These are phyloP conservation scores for Evansstolkia leycettana DNA, from an alignment of 495 filamentous ascomycete genomes.

Conservation along the genomic window DNA sequence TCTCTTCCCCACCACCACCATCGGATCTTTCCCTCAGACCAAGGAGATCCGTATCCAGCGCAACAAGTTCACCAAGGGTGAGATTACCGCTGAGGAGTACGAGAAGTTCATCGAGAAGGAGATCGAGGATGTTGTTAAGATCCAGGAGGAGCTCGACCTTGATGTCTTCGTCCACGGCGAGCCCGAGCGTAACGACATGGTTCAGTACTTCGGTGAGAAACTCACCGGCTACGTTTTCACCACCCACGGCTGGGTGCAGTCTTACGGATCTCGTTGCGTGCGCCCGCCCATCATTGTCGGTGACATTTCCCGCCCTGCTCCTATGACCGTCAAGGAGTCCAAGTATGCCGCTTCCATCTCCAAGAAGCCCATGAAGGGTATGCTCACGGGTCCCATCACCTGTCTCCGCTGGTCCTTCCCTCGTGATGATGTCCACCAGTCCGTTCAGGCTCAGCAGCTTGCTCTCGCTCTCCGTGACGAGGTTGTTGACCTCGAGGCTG, in stretches of 20 bases:
- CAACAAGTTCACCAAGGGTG: conserved; percentile 96
- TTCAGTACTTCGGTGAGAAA: conserved; percentile 98
- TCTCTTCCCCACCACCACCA: conserved; percentile 96
- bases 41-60: conserved; percentile 92
- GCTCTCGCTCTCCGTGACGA: conserved; percentile 96
- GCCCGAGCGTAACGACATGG: conserved; percentile 99
- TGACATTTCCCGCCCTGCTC: conserved; percentile 87
- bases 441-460: conserved; percentile 95
- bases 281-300: conserved; percentile 96
- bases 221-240: conserved; percentile 97
- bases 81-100: conserved; percentile 84
- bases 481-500: conserved; percentile 92
- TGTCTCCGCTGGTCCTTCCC: conserved; percentile 99
- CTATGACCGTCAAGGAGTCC: conserved; percentile 99
- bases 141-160: conserved; percentile 94
- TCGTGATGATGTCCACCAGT: conserved; percentile 98
- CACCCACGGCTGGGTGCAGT: conserved; percentile 97
- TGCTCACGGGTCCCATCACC: conserved; percentile 98
- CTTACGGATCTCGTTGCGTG: conserved; percentile 95
- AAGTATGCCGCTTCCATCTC: conserved; percentile 94
- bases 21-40: conserved; percentile 98
- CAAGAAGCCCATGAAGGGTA: conserved; percentile 99
- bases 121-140: conserved; percentile 81
- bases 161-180: conserved; percentile 97
- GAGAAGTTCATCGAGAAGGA: conserved; percentile 98